Evolutionary conservation across 129 eudicot species (phyloP), one percentile per base, ranked within the genome.

Genomic region (Silybum marianum): DNA sequence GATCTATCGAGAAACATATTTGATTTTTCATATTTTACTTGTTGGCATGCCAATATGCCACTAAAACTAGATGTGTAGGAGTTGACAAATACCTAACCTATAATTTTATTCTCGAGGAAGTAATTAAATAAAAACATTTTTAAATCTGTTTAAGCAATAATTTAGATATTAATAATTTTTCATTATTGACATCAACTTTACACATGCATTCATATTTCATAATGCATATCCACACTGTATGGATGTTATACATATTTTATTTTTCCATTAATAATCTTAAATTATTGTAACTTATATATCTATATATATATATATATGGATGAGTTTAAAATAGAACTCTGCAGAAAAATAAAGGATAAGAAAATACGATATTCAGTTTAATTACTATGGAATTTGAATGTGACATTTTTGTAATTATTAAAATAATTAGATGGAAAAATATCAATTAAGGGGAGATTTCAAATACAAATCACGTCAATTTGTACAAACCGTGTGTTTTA

Each of bases 191-290:
- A 25, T 28, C 36, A 69, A 26, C 19, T 74, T 74, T 22, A 11
- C 39, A 74, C 66, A 74, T 74, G 39, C 67, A 10, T 16, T 25
- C 66, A 73, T 46, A 42, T 42, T 73, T 25, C 66, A 73, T 46
- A 42, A 73, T 73, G 63, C 77, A 73, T 23, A 42, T 42, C 77
- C 65, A 73, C 38, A 44, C 44, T 42, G 38, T 12, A 16, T 11
- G 12, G 22, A 13, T 24, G 72, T 23, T 68, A 46, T 16, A 4
- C 63, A 54, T 16, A 18, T 54, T n/a, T 51, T 51, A 16, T 13
- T 51, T 51, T 51, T 51, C 1, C 1, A 51, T 14, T 16, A 51
- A 13, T 13, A 16, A 51, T 51, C 1, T 51, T 16, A 16, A 40
- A 14, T 9, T 0, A 13, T 3, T 16, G 16, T 54, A n/a, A 48